Conservation (phyloP, 208 protist species). For the Leishmania tarentolae region DNA sequence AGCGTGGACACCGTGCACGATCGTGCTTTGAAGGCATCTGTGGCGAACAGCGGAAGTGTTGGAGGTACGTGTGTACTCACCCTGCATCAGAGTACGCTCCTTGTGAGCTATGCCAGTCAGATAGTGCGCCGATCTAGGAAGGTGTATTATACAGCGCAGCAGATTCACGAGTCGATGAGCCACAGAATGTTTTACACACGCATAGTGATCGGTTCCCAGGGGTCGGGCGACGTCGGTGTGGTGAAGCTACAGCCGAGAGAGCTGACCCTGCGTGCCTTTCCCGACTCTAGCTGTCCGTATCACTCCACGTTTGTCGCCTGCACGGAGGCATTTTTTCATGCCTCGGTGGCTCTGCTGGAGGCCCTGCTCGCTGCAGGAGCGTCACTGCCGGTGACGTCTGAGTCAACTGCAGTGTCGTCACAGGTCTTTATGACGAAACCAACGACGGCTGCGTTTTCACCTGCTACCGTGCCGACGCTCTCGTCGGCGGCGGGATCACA, state of each 20-base stretch:
- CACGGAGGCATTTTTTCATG: slow-evolving; percentile 23
- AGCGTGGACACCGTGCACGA: neutral
- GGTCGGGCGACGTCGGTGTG: neutral
- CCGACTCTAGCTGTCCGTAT: slow-evolving; percentile 23
- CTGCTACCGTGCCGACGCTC: neutral
- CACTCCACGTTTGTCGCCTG: slow-evolving; percentile 33
- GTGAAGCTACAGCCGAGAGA: slow-evolving; percentile 24
- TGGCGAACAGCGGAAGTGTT: neutral
- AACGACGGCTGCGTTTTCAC: neutral
- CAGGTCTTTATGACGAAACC: neutral
- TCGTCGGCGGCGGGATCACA: neutral
- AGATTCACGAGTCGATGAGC: slow-evolving; percentile 27
- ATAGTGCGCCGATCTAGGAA: slow-evolving; percentile 12
- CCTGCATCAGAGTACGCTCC: slow-evolving; percentile 26
- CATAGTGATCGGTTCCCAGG: slow-evolving; percentile 17
- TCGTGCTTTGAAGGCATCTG: neutral
- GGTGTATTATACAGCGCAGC: slow-evolving; percentile 16
- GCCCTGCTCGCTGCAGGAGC: slow-evolving; percentile 2
- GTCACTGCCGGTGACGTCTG: neutral
- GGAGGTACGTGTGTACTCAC: slow-evolving; percentile 19
- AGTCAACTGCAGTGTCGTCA: too few species aligned
- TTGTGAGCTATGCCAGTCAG: slow-evolving; percentile 25
- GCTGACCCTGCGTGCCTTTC: slow-evolving; percentile 22
- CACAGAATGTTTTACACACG: slow-evolving; percentile 11
- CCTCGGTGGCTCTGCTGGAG: slow-evolving; percentile 13